A percentile compares a stretch with the other conserved stretches of the same genome.
phyloP scores from a whole-genome alignment of 2,329 filamentous ascomycete genomes.

The Scytalidium lignicola region DNA sequence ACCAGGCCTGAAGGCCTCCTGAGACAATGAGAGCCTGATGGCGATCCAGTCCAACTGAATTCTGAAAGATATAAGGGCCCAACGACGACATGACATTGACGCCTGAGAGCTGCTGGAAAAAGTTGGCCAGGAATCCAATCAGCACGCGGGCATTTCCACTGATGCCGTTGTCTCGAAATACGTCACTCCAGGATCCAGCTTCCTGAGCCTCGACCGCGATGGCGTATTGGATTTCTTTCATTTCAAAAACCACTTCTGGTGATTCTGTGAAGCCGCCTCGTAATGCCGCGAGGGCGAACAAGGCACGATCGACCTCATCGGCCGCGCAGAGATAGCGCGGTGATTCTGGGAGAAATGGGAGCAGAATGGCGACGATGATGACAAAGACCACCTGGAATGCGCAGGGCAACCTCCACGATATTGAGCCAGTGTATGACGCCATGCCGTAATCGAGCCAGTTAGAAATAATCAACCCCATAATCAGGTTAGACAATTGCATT shows the following conservation, averaged over 20 bases:
- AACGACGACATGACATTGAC: conserved; percentile 16
- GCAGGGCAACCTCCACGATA: conserved; percentile 46
- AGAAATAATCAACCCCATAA: conserved; percentile 27
- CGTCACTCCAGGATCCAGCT: conserved; percentile 22
- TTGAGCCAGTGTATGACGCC: conserved; percentile 28
- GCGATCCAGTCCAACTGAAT: background rate
- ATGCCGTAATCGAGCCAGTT: conserved; percentile 34
- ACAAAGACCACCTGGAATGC: conserved; percentile 38
- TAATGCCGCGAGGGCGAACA: no score
- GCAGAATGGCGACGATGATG: conserved; percentile 48
- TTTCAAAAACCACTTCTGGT: conserved; percentile 18
- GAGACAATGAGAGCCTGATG: background rate
- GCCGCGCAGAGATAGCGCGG: conserved; percentile 32
- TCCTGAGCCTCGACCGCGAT: conserved; percentile 30
- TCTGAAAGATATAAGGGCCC: background rate
- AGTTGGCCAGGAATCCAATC: conserved; percentile 14
- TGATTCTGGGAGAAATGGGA: conserved; percentile 43
- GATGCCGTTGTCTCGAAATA: conserved; percentile 19
- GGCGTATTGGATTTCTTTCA: conserved; percentile 34
- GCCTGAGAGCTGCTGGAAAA: conserved; percentile 18
- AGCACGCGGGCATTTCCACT: conserved; percentile 13
- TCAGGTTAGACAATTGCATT: conserved; percentile 33
- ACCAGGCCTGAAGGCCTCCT: background rate
- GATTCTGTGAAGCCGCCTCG: no score
- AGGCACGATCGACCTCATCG: no score